Evolutionary conservation across 768 basidiomycete species (phyloP).

Genomic region (Kwoniella newhampshirensis): DNA sequence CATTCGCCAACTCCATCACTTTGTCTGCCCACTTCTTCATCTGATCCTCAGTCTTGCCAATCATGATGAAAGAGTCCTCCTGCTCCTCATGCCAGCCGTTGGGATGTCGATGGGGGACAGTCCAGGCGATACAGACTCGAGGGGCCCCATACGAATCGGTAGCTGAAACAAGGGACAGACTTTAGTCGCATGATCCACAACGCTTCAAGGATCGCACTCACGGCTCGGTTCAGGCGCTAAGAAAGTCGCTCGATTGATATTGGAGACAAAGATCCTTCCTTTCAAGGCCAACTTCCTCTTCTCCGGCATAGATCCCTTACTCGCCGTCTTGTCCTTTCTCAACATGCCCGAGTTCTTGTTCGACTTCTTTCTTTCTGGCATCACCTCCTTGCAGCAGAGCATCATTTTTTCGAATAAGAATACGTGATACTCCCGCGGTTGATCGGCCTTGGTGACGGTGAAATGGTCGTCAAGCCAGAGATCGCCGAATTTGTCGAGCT

Average conservation of each 20-base stretch:
- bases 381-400: slow-evolving; percentile 93
- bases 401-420: slow-evolving; percentile 99
- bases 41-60: slow-evolving; percentile 88
- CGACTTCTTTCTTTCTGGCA: slow-evolving; percentile 61
- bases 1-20: slow-evolving; percentile 75
- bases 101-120: slow-evolving; percentile 25
- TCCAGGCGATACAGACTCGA: slow-evolving; percentile 19
- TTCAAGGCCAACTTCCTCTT: slow-evolving; percentile 82
- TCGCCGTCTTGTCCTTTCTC: slow-evolving; percentile 65
- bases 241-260: slow-evolving; percentile 80
- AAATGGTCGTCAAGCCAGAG: slow-evolving; percentile 94
- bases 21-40: slow-evolving; percentile 87
- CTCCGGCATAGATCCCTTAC: slow-evolving; percentile 66
- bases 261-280: slow-evolving; percentile 94
- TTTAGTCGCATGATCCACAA: slow-evolving; percentile 8
- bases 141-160: slow-evolving; percentile 22
- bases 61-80: slow-evolving; percentile 87
- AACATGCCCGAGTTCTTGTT: slow-evolving; percentile 84
- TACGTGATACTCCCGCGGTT: slow-evolving; percentile 96
- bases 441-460: slow-evolving; percentile 90
- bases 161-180: background rate
- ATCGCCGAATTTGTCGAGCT: slow-evolving; percentile 88
- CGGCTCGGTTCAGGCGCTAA: slow-evolving; percentile 63
- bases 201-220: slow-evolving; percentile 32
- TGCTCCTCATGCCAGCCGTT: slow-evolving; percentile 23